These are phyloP conservation scores for Xylaria sp. DNA, from an alignment of 2,329 filamentous ascomycete species.

Conservation along the genomic window DNA sequence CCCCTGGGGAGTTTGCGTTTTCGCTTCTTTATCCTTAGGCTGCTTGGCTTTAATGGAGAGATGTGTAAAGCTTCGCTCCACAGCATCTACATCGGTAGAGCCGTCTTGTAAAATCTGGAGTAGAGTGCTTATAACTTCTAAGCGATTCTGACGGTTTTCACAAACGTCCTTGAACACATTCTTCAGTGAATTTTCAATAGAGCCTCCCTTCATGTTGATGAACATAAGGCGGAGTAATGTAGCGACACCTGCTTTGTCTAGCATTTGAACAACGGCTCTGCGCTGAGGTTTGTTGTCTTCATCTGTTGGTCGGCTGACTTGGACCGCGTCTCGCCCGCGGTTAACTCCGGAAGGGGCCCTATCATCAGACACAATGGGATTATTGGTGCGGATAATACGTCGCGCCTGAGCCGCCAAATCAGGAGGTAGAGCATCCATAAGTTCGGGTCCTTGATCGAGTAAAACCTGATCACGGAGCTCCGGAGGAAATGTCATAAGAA, in stretches of 20 bases:
- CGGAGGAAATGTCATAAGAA: slow-evolving; percentile 89
- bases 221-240: slow-evolving; percentile 99
- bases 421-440: slow-evolving; percentile 84
- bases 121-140: slow-evolving; percentile 92
- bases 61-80: slow-evolving; percentile 95
- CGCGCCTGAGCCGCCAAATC: slow-evolving; percentile 89
- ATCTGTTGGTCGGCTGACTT: slow-evolving; percentile 45
- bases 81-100: slow-evolving; percentile 89
- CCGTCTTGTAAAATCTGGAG: slow-evolving; percentile 96
- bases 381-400: slow-evolving; percentile 64
- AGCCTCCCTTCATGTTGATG: slow-evolving; percentile 84
- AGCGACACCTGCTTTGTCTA: slow-evolving; percentile 94
- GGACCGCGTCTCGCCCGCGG: slow-evolving; percentile 42
- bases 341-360: slow-evolving; percentile 54
- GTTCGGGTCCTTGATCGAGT: slow-evolving; percentile 89
- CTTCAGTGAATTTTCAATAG: slow-evolving; percentile 84
- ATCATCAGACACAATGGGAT: slow-evolving; percentile 52
- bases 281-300: slow-evolving; percentile 74
- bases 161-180: slow-evolving; percentile 91
- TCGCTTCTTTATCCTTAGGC: slow-evolving; percentile 72
- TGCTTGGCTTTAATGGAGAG: slow-evolving; percentile 92
- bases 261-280: slow-evolving; percentile 91
- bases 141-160: slow-evolving; percentile 94
- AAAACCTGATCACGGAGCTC: slow-evolving; percentile 86
- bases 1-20: slow-evolving; percentile 81